Base-by-base conservation (phyloP, 768 basidiomycete genomes). In the Rubroboletus pulcherrimus region DNA sequence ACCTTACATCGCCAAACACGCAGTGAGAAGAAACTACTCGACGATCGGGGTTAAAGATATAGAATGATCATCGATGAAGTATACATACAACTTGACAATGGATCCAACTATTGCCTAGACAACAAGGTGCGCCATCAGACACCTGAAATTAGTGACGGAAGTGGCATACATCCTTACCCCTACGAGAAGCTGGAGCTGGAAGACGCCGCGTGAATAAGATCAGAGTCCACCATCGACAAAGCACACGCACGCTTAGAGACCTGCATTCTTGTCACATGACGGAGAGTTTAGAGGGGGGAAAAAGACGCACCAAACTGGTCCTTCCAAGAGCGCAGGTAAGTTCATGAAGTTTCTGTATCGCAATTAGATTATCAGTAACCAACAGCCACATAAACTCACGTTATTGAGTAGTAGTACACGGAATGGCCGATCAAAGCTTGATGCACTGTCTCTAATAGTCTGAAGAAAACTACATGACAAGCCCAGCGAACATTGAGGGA, bases 1-100 rank as follows among this genome's bases (percentile, higher is more conserved):
- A 50, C 14, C 69, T 55, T 67, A 84, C 84, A 86, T 67, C 82
- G 70, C 82, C 82, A 86, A 12, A 85, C 83, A 14, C 84, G 80
- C 69, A 84, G 71, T 1, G 81, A 74, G 55, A 84, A 86, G 47
- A 77, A 75, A 38, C 83, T 85, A 49, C 17, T 34, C 26, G 46
- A 29, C 3, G 24, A 34, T 51, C 9, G 48, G 34, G 35, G 40
- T 12, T 21, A 24, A 49, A 44, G 24, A 31, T 19, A 14, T 7
- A 21, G n/a, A 42, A 57, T 6, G 17, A 24, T 26, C 6, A 4
- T 5, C 17, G 43, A 26, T 43, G 37, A 48, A 12, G 29, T 34
- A 40, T 11, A 71, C 81, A 45, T 53, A 84, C 83, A 72, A 64
- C 71, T 82, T 83, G 37, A 85, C 84, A n/a, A 82, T 68, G 5